Evolutionary conservation across 352 stramenopile genomes (phyloP).

Genomic region (Phytophthora sansomeana): DNA sequence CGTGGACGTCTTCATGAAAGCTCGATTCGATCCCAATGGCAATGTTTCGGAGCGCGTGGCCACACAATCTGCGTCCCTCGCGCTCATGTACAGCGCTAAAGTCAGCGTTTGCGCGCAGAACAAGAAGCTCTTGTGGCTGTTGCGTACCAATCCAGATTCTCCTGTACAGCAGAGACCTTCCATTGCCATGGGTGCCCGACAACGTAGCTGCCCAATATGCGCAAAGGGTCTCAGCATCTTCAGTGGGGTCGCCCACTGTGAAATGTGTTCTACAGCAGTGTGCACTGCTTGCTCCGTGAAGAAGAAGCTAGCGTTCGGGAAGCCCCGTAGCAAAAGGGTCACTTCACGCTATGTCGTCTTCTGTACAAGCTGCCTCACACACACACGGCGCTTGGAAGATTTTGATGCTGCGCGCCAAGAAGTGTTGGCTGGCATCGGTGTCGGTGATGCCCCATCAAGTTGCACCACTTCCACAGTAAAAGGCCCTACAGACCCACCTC

Average conservation of each 20-base stretch:
- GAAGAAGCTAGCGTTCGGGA: constrained; percentile 40
- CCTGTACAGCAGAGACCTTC: constrained; percentile 11
- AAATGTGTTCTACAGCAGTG: constrained; percentile 37
- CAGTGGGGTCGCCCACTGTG: constrained; percentile 29
- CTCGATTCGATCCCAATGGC: constrained; percentile 40
- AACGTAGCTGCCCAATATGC: constrained; percentile 39
- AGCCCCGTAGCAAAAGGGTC: constrained; percentile 30
- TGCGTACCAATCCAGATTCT: constrained; percentile 30
- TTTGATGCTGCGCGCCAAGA: constrained; percentile 40
- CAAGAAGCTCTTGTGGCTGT: constrained; percentile 53
- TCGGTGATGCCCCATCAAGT: constrained; percentile 7
- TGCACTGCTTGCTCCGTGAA: constrained; percentile 41
- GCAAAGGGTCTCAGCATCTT: constrained; percentile 39
- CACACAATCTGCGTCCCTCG: constrained; percentile 33
- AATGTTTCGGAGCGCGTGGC: constrained; percentile 34
- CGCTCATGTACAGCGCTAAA: constrained; percentile 36
- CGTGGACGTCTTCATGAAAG: constrained; percentile 50
- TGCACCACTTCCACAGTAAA: constrained; percentile 9
- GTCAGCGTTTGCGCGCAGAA: constrained; percentile 40
- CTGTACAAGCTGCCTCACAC: constrained; percentile 40
- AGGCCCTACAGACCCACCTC: constrained; percentile 1
- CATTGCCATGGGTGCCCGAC: constrained; percentile 14
- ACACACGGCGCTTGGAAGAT: constrained; percentile 28
- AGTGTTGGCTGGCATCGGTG: constrained; percentile 24
- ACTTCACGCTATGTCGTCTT: constrained; percentile 32